These are phyloP conservation scores for Colletotrichum costaricense DNA, from an alignment of 2,329 filamentous ascomycete species.

Conservation along the genomic window DNA sequence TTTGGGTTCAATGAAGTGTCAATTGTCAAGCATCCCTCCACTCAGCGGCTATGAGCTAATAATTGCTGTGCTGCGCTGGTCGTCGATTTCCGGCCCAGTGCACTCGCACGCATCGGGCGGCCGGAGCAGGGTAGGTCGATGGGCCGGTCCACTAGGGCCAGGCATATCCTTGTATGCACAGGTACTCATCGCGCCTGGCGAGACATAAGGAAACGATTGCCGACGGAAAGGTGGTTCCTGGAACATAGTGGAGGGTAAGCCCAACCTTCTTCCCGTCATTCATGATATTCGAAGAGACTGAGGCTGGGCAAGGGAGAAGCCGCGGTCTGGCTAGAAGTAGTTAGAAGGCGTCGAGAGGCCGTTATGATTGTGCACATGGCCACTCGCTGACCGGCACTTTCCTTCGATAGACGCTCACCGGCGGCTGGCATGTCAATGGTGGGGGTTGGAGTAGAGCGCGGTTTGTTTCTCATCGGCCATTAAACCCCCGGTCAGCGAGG, in stretches of 20 bases:
- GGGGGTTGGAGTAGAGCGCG: conserved; percentile 10
- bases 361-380: neutral
- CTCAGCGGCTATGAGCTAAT: conserved; percentile 19
- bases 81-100: conserved; percentile 17
- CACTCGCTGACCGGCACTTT: neutral
- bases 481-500: conserved; percentile 33
- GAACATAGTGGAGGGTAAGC: conserved; percentile 7
- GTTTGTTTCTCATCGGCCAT: conserved; percentile 31
- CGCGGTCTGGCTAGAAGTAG: conserved; percentile 20
- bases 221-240: conserved; percentile 33
- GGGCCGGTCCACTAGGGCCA: conserved; percentile 28
- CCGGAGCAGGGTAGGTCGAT: conserved; percentile 21
- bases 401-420: conserved; percentile 7
- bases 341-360: neutral
- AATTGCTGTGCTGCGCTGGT: conserved; percentile 17
- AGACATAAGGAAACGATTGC: conserved; percentile 29
- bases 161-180: conserved; percentile 21
- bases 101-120: conserved; percentile 17
- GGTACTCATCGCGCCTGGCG: conserved; percentile 10
- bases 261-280: conserved; percentile 23
- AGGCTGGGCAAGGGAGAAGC: conserved; percentile 15
- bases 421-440: conserved; percentile 1
- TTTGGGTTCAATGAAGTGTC: neutral
- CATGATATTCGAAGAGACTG: conserved; percentile 21
- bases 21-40: conserved; percentile 5